phyloP scores from a whole-genome alignment of 768 basidiomycete genomes.

The Macrolepiota fuliginosa region DNA sequence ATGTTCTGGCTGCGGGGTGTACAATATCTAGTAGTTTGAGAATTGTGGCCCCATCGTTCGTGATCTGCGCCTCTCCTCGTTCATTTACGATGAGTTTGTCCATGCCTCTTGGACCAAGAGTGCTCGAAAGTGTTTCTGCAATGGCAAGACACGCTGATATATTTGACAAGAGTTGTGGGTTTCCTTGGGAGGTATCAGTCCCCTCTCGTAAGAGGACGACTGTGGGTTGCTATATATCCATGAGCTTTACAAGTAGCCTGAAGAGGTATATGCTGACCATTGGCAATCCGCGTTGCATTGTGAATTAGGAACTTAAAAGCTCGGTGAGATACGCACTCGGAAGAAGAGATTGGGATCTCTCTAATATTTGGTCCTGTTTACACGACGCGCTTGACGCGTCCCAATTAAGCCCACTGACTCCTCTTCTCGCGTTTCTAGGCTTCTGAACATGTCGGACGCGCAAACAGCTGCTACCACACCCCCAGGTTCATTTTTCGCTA shows the following conservation, averaged over 20 bases:
- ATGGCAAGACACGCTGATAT: conserved; percentile 96
- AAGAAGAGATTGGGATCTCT: conserved; percentile 23
- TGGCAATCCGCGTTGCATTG: conserved; percentile 83
- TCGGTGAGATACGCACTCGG: conserved; percentile 19
- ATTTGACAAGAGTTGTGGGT: conserved; percentile 88
- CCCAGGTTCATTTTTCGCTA: conserved; percentile 54
- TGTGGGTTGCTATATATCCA: conserved; percentile 79
- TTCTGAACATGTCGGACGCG: conserved; percentile 25
- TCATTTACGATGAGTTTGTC: conserved; percentile 96
- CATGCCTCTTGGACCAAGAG: conserved; percentile 98
- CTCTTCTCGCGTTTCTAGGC: conserved; percentile 8
- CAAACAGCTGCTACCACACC: conserved; percentile 28
- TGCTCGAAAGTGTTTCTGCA: conserved; percentile 86
- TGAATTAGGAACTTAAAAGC: conserved; percentile 26
- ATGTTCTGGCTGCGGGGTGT: conserved; percentile 95
- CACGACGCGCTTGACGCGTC: conserved; percentile 35
- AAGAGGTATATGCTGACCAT: conserved; percentile 46
- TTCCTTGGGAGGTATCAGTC: conserved; percentile 95
- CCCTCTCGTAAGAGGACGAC: conserved; percentile 96
- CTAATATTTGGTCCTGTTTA: conserved; percentile 37
- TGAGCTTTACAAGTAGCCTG: conserved; percentile 12
- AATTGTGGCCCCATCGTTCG: conserved; percentile 99
- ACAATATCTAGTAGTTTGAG: conserved; percentile 96
- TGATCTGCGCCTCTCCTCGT: conserved; percentile 95
- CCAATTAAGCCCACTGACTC: conserved; percentile 20